phyloP scores from a whole-genome alignment of 495 filamentous ascomycete genomes.

The Wilcoxina mikolae region DNA sequence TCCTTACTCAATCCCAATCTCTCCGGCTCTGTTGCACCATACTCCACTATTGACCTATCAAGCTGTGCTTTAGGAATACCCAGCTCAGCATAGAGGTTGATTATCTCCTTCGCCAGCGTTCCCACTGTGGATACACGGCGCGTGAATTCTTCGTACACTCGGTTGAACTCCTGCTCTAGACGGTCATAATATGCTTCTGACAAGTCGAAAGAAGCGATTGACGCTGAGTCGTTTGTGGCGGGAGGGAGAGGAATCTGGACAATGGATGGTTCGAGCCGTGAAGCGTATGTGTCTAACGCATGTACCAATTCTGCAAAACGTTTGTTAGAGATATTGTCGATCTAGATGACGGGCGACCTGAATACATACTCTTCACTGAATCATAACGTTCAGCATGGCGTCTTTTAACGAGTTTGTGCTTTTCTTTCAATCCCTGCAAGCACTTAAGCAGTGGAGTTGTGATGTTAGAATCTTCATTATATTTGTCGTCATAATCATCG shows the following conservation, averaged over 20 bases:
- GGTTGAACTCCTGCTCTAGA: slow-evolving; percentile 77
- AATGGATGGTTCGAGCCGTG: slow-evolving; percentile 77
- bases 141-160: slow-evolving; percentile 89
- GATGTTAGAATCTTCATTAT: slow-evolving; percentile 53
- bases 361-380: slow-evolving; percentile 69
- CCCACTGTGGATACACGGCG: slow-evolving; percentile 63
- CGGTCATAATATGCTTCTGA: slow-evolving; percentile 74
- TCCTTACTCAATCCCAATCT: slow-evolving; percentile 81
- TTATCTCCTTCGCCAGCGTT: slow-evolving; percentile 62
- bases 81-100: slow-evolving; percentile 88
- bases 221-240: slow-evolving; percentile 53
- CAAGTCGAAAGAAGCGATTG: slow-evolving; percentile 70
- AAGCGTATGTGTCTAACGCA: slow-evolving; percentile 86
- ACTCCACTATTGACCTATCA: slow-evolving; percentile 72
- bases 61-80: slow-evolving; percentile 85
- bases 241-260: slow-evolving; percentile 70
- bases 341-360: neutral
- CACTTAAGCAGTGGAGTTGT: slow-evolving; percentile 70
- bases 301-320: slow-evolving; percentile 61
- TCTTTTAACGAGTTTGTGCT: slow-evolving; percentile 61
- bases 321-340: slow-evolving; percentile 8
- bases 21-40: slow-evolving; percentile 76
- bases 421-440: slow-evolving; percentile 65
- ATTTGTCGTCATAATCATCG: slow-evolving; percentile 43
- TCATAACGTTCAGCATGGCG: slow-evolving; percentile 80